Evolutionary conservation across 345 rosid species (phyloP).

Genomic region (Sonneratia alba): DNA sequence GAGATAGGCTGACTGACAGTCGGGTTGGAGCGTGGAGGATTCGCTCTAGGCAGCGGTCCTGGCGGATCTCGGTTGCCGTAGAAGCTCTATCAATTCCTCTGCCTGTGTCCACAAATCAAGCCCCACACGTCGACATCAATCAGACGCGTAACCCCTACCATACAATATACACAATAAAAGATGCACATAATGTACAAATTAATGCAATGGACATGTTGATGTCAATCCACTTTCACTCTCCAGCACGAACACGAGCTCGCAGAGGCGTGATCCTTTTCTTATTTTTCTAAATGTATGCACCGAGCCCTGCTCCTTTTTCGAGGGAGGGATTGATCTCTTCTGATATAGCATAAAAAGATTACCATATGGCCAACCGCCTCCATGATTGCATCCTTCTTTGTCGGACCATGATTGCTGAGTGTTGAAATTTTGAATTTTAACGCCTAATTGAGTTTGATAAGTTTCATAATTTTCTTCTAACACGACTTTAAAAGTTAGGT

Average conservation of each 20-base stretch:
- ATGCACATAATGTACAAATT: not conserved
- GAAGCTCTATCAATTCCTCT: constrained; percentile 58
- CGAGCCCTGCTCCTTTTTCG: too few species aligned
- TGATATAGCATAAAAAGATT: too few species aligned
- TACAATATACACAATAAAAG: not conserved
- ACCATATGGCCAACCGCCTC: too few species aligned
- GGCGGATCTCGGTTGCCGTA: constrained; percentile 90
- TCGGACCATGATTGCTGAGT: too few species aligned
- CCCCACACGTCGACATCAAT: not conserved
- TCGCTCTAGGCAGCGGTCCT: constrained; percentile 29
- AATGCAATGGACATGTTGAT: not conserved
- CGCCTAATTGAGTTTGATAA: too few species aligned
- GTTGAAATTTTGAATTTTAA: too few species aligned
- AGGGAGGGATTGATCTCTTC: too few species aligned
- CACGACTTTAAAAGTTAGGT: not conserved
- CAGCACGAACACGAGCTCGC: not conserved
- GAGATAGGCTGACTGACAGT: not conserved
- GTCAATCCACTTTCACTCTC: not conserved
- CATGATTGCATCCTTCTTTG: too few species aligned
- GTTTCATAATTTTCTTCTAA: too few species aligned
- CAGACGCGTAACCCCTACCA: not conserved
- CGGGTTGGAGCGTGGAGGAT: not conserved
- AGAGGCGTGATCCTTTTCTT: not conserved
- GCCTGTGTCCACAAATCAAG: constrained; percentile 44
- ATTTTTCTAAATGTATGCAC: too few species aligned